These are phyloP conservation scores for Solanum sejunctum DNA, from an alignment of 257 asterid genomes.

Conservation along the genomic window DNA sequence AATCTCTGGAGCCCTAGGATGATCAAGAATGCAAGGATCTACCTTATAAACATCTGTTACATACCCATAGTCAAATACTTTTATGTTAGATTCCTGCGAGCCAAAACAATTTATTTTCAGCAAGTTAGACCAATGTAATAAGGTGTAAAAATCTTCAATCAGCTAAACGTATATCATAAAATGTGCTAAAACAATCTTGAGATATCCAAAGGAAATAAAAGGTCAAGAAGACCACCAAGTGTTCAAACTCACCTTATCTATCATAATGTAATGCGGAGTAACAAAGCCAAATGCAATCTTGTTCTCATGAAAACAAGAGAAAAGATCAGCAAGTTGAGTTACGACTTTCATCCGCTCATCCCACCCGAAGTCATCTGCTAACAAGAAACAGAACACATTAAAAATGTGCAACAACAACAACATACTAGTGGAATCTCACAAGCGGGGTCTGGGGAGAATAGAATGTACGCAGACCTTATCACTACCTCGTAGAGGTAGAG, in stretches of 20 bases:
- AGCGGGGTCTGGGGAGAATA: no score
- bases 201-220: not conserved
- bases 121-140: not conserved
- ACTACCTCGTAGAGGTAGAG: no score
- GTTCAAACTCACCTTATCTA: not conserved
- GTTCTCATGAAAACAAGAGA: not conserved
- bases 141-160: not conserved
- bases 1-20: no score
- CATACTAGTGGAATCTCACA: no score
- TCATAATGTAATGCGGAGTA: not conserved
- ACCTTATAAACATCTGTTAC: not conserved
- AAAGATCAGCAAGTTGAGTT: not conserved
- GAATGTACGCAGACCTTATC: no score
- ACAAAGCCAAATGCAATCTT: not conserved
- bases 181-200: not conserved
- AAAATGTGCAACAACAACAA: not conserved
- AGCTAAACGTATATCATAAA: not conserved
- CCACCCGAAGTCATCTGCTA: not conserved
- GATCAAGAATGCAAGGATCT: not conserved
- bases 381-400: not conserved
- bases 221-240: not conserved
- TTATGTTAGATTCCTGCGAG: not conserved
- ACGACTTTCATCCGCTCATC: not conserved
- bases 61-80: not conserved
- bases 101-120: not conserved